Percentiles rank a stretch among this genome's conserved stretches.
Evolutionary conservation across 2,329 filamentous ascomycete species (phyloP).

Genomic region (Phoma herbarum): DNA sequence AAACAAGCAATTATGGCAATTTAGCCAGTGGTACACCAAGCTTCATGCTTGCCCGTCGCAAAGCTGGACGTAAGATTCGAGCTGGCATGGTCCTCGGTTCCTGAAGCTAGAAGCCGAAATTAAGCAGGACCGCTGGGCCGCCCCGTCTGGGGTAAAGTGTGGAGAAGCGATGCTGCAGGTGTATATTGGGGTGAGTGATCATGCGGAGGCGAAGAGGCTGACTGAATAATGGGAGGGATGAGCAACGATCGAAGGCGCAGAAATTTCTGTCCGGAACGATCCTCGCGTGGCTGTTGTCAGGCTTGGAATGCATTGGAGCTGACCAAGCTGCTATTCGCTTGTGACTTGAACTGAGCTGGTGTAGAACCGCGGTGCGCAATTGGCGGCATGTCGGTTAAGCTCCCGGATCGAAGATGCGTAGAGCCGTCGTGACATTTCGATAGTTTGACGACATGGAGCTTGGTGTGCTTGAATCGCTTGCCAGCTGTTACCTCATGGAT

Average conservation of each 20-base stretch:
- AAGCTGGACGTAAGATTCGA: conserved; percentile 5
- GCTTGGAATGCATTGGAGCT: conserved; percentile 3
- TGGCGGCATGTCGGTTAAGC: conserved; percentile 14
- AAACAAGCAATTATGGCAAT: conserved; percentile 16
- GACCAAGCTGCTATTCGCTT: conserved; percentile 4
- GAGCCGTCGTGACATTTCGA: conserved; percentile 19
- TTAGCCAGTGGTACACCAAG: conserved; percentile 22
- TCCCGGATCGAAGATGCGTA: conserved; percentile 14
- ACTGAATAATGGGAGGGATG: conserved; percentile 11
- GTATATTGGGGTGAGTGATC: conserved; percentile 19
- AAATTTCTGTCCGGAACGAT: conserved; percentile 12
- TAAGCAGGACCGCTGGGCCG: conserved; percentile 24
- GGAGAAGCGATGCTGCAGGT: conserved; percentile 24
- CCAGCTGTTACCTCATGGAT: conserved; percentile 9
- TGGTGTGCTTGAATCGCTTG: conserved; percentile 17
- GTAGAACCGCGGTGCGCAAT: conserved; percentile 15
- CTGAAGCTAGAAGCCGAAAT: conserved; percentile 25
- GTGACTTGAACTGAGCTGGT: conserved; percentile 6
- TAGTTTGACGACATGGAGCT: conserved; percentile 20
- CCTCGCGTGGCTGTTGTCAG: conserved; percentile 18
- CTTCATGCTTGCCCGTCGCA: conserved; percentile 21
- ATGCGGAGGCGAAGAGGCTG: conserved; percentile 22
- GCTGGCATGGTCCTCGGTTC: conserved; percentile 17
- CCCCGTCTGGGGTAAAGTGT: conserved; percentile 25
- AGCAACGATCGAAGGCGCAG: conserved; percentile 9